A percentile compares a stretch with the other conserved stretches of the same genome.
These are phyloP conservation scores for Nicotiana undulata DNA, from an alignment of 257 asterid species.

Conservation along the genomic window DNA sequence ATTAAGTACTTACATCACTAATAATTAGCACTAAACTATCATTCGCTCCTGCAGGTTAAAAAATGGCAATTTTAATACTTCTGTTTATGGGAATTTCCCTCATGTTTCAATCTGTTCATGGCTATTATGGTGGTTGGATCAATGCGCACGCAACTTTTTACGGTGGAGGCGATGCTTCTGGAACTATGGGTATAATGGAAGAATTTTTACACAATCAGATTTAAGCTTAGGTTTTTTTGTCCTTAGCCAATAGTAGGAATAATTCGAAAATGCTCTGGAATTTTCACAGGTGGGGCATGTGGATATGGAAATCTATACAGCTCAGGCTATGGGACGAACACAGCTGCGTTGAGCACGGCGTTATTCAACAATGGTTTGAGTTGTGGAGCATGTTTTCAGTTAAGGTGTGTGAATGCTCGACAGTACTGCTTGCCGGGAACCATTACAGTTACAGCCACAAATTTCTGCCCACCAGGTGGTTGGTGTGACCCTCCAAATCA, in stretches of 20 bases:
- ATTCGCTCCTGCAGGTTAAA: slow-evolving; percentile 21
- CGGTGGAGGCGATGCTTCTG: slow-evolving; percentile 96
- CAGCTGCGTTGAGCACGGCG: slow-evolving; percentile 84
- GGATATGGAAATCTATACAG: slow-evolving; percentile 91
- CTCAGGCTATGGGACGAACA: slow-evolving; percentile 69
- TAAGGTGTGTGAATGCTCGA: slow-evolving; percentile 55
- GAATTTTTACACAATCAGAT: background rate
- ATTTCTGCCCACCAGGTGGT: slow-evolving; percentile 93
- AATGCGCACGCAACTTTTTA: slow-evolving; percentile 89
- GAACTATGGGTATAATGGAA: slow-evolving; percentile 68
- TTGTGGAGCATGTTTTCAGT: slow-evolving; percentile 70
- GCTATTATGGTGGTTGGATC: slow-evolving; percentile 75
- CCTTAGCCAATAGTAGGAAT: background rate
- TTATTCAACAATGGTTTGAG: slow-evolving; percentile 75
- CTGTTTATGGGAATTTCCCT: slow-evolving; percentile 41
- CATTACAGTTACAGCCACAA: slow-evolving; percentile 78
- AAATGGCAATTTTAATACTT: slow-evolving; percentile 28
- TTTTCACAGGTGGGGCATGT: slow-evolving; percentile 73
- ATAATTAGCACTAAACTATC: background rate
- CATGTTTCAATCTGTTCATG: slow-evolving; percentile 26
- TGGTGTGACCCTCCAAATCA: slow-evolving; percentile 93
- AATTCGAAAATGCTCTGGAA: no score
- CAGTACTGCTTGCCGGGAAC: slow-evolving; percentile 56
- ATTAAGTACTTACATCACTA: background rate
- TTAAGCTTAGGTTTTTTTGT: background rate